These are phyloP conservation scores for Aurinia saxatilis DNA, from an alignment of 345 rosid genomes.

Conservation along the genomic window DNA sequence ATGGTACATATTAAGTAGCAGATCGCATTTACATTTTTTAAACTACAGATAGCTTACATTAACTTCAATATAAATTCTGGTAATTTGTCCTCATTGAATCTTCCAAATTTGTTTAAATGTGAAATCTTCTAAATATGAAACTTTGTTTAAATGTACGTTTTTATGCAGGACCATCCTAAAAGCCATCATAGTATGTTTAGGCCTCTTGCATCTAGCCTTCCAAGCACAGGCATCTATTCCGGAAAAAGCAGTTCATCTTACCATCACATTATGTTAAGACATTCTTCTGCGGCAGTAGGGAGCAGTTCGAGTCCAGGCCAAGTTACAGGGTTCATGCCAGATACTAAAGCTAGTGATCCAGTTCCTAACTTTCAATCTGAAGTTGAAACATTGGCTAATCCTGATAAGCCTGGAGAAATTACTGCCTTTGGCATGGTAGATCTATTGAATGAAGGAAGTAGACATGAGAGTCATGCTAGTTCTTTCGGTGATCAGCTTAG, in stretches of 20 bases:
- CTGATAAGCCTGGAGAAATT: conserved; percentile 48
- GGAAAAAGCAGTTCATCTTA: conserved; percentile 60
- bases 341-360: conserved; percentile 47
- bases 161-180: conserved; percentile 72
- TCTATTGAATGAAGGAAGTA: conserved; percentile 34
- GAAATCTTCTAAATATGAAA: no score
- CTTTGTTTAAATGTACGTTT: conserved; percentile 2
- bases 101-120: no score
- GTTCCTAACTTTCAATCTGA: conserved; percentile 40
- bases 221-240: conserved; percentile 70
- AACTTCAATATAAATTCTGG: not conserved
- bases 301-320: conserved; percentile 64
- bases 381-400: conserved; percentile 27
- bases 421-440: conserved; percentile 56
- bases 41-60: not conserved
- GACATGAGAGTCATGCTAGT: conserved; percentile 33
- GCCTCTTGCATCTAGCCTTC: conserved; percentile 95
- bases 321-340: conserved; percentile 41
- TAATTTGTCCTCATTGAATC: not conserved
- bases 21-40: not conserved
- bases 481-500: conserved; percentile 32
- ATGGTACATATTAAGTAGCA: conserved; percentile 44
- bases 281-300: conserved; percentile 66
- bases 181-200: conserved; percentile 97
- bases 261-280: conserved; percentile 51